Evolutionary conservation across 169 alveolate species (phyloP).

Genomic region (Perkinsus olseni): DNA sequence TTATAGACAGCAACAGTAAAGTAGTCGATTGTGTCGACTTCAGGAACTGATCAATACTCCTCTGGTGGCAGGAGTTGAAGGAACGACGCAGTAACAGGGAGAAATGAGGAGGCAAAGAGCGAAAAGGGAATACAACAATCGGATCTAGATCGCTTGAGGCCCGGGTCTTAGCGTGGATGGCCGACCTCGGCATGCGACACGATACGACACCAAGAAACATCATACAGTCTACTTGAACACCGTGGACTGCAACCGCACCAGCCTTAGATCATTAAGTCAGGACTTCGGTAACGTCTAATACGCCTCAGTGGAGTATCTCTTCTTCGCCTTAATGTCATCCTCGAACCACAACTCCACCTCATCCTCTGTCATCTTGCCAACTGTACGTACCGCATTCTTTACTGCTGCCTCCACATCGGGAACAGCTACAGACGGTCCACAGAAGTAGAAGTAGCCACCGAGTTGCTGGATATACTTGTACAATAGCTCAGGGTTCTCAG

Average conservation of each 20-base stretch:
- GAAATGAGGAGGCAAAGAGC: too few species aligned
- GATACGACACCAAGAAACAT: too few species aligned
- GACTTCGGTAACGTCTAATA: background rate
- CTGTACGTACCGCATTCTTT: background rate
- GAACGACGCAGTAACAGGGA: background rate
- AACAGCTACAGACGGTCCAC: constrained; percentile 31
- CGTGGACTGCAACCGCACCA: too few species aligned
- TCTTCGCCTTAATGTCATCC: background rate
- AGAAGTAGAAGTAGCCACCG: constrained; percentile 34
- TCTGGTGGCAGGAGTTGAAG: background rate
- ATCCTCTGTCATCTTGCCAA: background rate
- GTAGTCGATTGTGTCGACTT: background rate
- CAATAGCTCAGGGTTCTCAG: constrained; percentile 20
- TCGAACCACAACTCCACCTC: background rate
- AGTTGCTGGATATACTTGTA: constrained; percentile 15
- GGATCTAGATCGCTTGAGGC: too few species aligned
- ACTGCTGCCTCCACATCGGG: constrained; percentile 8
- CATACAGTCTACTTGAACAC: too few species aligned
- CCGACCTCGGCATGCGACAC: background rate
- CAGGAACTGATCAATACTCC: background rate
- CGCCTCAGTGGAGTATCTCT: background rate
- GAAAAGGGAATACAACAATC: too few species aligned
- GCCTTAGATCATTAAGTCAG: too few species aligned
- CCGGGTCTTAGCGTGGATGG: background rate
- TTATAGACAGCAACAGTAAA: background rate